phyloP scores from a whole-genome alignment of 2,329 filamentous ascomycete genomes.

The Fusarium kyushuense region DNA sequence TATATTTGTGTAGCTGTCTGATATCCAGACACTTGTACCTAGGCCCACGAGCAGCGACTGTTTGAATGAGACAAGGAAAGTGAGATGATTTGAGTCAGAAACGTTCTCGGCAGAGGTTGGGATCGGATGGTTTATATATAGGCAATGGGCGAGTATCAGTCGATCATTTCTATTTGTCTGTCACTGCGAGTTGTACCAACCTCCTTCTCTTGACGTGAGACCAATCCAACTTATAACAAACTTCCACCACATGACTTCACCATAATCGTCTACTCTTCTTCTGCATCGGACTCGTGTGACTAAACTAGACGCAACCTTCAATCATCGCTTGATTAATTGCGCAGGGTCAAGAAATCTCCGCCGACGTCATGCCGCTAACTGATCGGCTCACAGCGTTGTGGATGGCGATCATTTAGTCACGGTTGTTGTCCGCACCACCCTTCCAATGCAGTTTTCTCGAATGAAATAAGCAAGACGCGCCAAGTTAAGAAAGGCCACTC shows the following conservation, averaged over 20 bases:
- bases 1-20: constrained; percentile 3
- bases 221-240: constrained; percentile 44
- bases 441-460: not conserved
- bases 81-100: constrained; percentile 21
- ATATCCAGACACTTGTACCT: not conserved
- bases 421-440: not conserved
- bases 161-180: constrained; percentile 4
- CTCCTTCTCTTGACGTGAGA: constrained; percentile 25
- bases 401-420: constrained; percentile 7
- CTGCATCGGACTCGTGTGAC: constrained; percentile 2
- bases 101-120: constrained; percentile 34
- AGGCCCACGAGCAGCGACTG: constrained; percentile 2
- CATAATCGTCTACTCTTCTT: not conserved
- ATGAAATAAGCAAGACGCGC: not conserved
- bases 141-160: not conserved
- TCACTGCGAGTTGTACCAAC: constrained; percentile 29
- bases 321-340: constrained; percentile 11
- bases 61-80: constrained; percentile 16
- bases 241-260: constrained; percentile 25
- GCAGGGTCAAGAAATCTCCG: constrained; percentile 9
- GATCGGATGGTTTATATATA: not conserved
- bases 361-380: constrained; percentile 35
- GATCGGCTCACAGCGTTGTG: not conserved
- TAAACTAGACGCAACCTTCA: constrained; percentile 10
- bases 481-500: not conserved